phyloP scores from a whole-genome alignment of 352 stramenopile genomes.

The Saprolegnia diclina region DNA sequence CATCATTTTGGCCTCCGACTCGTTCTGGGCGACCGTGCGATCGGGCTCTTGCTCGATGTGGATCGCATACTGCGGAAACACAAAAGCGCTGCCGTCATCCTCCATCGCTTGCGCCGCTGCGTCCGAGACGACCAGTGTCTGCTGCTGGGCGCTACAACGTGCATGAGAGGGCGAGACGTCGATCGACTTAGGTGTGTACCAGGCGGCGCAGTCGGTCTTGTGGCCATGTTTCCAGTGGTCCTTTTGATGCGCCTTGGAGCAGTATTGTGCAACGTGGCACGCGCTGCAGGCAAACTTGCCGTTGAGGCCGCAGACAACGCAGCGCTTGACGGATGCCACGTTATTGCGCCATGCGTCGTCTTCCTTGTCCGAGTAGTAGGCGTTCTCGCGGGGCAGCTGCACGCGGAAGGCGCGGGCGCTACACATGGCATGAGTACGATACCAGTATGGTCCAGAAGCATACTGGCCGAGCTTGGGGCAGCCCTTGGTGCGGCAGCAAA shows the following conservation, averaged over 20 bases:
- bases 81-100: conserved; percentile 53
- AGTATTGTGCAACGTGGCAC: conserved; percentile 74
- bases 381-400: conserved; percentile 86
- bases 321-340: conserved; percentile 28
- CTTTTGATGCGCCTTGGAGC: conserved; percentile 66
- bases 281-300: conserved; percentile 62
- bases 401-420: conserved; percentile 71
- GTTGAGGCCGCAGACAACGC: conserved; percentile 56
- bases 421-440: conserved; percentile 3
- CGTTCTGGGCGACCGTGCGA: conserved; percentile 48
- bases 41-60: conserved; percentile 76
- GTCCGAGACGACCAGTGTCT: conserved; percentile 41
- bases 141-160: conserved; percentile 33
- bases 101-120: conserved; percentile 33
- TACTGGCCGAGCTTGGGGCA: conserved; percentile 53
- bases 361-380: conserved; percentile 72
- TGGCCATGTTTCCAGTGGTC: conserved; percentile 72
- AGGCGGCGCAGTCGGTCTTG: conserved; percentile 55
- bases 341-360: conserved; percentile 33
- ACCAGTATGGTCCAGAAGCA: background rate
- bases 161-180: too few relatives aligned
- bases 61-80: conserved; percentile 71
- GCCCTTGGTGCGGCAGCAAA: conserved; percentile 70
- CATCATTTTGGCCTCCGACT: conserved; percentile 72
- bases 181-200: too few relatives aligned